Conservation (phyloP, 2,329 filamentous ascomycete genomes). For the Eutypella sp. region DNA sequence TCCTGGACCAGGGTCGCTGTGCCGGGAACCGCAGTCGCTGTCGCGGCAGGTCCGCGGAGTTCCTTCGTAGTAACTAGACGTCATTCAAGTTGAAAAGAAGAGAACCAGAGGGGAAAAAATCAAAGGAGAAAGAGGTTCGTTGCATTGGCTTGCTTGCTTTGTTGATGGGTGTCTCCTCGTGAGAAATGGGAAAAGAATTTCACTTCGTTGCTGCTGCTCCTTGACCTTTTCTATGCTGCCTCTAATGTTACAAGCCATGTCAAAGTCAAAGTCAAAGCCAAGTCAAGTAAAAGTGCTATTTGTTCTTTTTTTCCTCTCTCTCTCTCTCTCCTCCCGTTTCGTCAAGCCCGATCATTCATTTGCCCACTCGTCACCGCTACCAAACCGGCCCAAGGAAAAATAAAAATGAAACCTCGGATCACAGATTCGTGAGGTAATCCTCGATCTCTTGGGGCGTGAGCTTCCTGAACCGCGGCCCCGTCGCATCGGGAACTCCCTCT, state of each 20-base stretch:
- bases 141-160: no score
- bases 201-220: slow-evolving; percentile 22
- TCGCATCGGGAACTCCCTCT: slow-evolving; percentile 80
- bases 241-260: no score
- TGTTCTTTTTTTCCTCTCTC: no score
- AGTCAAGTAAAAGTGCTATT: no score
- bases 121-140: no score
- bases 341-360: slow-evolving; percentile 17
- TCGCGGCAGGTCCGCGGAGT: slow-evolving; percentile 43
- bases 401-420: slow-evolving; percentile 37
- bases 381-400: no score
- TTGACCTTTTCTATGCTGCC: slow-evolving; percentile 38
- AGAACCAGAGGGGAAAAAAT: no score
- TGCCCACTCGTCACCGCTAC: slow-evolving; percentile 11
- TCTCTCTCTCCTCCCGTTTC: no score
- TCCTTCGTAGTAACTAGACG: slow-evolving; percentile 43
- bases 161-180: no score
- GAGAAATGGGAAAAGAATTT: no score
- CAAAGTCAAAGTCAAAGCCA: no score
- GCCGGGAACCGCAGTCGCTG: slow-evolving; percentile 31
- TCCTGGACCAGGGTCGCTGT: slow-evolving; percentile 35
- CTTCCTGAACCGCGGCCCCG: slow-evolving; percentile 87
- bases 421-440: slow-evolving; percentile 98
- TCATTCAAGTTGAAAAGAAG: slow-evolving; percentile 18
- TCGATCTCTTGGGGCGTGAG: slow-evolving; percentile 97